Percentiles rank a stretch among this genome's conserved stretches.
These are phyloP conservation scores for Scytalidium sp. DNA, from an alignment of 2,329 filamentous ascomycete species.

Conservation along the genomic window DNA sequence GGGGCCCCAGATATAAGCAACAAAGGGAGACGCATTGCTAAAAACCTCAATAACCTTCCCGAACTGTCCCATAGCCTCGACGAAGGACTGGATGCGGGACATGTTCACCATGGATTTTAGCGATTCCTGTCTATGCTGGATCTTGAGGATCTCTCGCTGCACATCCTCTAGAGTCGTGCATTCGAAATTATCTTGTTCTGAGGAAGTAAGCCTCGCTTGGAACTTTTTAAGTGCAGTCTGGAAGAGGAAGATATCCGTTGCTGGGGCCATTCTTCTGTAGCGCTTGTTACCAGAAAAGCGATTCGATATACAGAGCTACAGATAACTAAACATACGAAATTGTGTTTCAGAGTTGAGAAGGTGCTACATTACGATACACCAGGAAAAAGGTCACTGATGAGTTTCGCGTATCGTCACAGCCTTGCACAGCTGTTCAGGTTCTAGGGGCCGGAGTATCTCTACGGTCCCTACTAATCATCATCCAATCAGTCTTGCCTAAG, in stretches of 20 bases:
- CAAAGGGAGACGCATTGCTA: constrained; percentile 24
- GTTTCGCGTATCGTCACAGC: no score
- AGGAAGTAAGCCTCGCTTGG: constrained; percentile 8
- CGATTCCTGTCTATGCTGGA: constrained; percentile 26
- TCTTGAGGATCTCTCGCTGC: constrained; percentile 12
- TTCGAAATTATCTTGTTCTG: constrained; percentile 12
- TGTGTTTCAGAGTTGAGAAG: no score
- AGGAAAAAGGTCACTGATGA: no score
- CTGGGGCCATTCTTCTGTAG: neutral
- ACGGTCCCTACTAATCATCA: no score
- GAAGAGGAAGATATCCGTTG: no score
- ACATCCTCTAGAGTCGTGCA: constrained; percentile 20
- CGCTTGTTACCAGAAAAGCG: neutral
- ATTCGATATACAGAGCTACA: neutral
- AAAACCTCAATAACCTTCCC: constrained; percentile 33
- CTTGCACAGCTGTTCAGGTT: no score
- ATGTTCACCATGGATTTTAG: constrained; percentile 24
- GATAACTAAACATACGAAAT: no score
- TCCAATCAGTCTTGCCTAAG: no score
- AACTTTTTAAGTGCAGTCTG: constrained; percentile 11
- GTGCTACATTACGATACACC: no score
- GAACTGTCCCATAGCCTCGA: constrained; percentile 35
- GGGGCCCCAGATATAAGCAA: constrained; percentile 35
- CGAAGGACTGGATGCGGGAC: constrained; percentile 24
- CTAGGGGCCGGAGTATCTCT: no score